Conservation (phyloP, 2,329 filamentous ascomycete genomes). For the Grosmannia penicillata region DNA sequence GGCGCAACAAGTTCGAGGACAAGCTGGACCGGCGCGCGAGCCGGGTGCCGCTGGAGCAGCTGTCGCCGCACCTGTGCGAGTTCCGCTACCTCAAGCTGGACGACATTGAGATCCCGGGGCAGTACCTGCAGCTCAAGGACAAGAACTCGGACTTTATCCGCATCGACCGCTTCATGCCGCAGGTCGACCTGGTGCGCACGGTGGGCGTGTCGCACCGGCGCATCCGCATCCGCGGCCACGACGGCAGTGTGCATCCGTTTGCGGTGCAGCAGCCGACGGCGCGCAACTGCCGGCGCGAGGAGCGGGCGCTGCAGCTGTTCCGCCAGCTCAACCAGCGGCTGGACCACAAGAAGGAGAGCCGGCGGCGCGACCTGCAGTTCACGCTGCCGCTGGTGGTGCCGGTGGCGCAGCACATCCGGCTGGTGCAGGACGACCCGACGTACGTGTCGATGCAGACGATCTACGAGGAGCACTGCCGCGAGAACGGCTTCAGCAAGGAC, state of each 20-base stretch:
- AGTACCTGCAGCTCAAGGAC: constrained; percentile 93
- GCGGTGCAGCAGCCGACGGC: constrained; percentile 93
- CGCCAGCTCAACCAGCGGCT: constrained; percentile 91
- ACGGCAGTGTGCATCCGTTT: constrained; percentile 93
- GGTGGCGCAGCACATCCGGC: constrained; percentile 80
- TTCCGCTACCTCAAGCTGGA: constrained; percentile 98
- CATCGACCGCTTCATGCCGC: constrained; percentile 91
- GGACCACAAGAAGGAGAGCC: constrained; percentile 84
- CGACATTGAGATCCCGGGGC: constrained; percentile 92
- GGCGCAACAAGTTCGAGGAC: constrained; percentile 96
- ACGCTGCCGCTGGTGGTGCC: constrained; percentile 93
- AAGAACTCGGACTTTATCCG: constrained; percentile 98
- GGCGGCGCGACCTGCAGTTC: constrained; percentile 87
- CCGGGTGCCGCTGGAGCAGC: constrained; percentile 63
- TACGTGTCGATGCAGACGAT: constrained; percentile 91
- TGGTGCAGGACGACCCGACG: constrained; percentile 89
- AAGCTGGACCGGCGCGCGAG: constrained; percentile 76
- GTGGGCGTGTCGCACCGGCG: constrained; percentile 85
- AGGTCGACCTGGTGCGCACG: constrained; percentile 82
- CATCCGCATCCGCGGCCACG: constrained; percentile 90
- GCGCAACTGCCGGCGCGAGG: constrained; percentile 81
- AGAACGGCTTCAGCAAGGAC: constrained; percentile 79
- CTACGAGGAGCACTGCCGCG: constrained; percentile 90
- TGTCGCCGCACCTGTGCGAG: constrained; percentile 83
- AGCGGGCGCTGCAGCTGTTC: constrained; percentile 91